Evolutionary conservation across 768 basidiomycete species (phyloP), one percentile per base, ranked within the genome.

Genomic region (Pisolithus marmoratus): DNA sequence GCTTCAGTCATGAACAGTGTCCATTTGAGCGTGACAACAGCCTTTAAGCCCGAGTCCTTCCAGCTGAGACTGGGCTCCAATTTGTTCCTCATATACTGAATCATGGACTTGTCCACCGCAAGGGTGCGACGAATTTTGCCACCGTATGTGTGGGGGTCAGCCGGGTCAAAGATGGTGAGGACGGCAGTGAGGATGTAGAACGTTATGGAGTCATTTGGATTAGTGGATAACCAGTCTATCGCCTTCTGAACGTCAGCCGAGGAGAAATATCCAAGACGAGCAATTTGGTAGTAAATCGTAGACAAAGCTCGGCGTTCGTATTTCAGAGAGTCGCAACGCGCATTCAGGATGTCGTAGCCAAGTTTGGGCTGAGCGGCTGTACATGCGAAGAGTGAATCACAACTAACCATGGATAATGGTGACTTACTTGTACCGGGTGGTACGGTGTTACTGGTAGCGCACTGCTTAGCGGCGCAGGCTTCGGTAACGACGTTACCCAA

Each of bases 11-110:
- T 72, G 66, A 91, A 90, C 52, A 94, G 74, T 0, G 91, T 87
- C 90, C 91, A 94, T 62, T 90, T 90, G 37, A 96, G 75, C n/a
- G 87, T 68, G 5, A 94, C 61, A 2, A 79, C 75, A 0, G 90
- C 84, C 60, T 85, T 88, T 15, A 95, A 68, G 2, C 83, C 82
- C 1, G 75, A 69, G 19, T 86, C 83, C 49, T 77, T 84, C 90
- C 90, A 93, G 15, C 75, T 68, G 2, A 78, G 69, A 3, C 74
- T 58, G 8, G 77, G 61, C 14, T 75, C 70, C 7, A 88, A 68
- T 54, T 80, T 80, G 50, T 71, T 79, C 19, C 73, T 80, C 84
- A 90, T 83, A 52, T 74, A 82, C 0, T 74, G 56, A 43, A 86
- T 73, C 26, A 79, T 70, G 5, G 68, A 59, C 22, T 61, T 63